Evolutionary conservation across 139 green algal species (phyloP), one percentile per base, ranked within the genome.

Genomic region (Spirogloea muscicola): DNA sequence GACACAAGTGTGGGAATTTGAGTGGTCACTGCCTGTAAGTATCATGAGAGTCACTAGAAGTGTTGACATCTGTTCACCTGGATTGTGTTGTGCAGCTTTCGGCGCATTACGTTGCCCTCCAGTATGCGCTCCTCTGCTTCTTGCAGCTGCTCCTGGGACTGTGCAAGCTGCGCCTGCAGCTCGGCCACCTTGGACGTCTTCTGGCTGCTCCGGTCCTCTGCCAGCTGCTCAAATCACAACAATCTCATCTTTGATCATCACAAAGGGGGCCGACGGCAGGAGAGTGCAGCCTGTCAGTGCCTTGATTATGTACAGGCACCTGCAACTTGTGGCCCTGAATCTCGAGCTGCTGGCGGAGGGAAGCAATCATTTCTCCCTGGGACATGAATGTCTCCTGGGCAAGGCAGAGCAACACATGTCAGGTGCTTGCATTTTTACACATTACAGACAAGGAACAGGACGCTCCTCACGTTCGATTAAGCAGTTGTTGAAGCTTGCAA

Each of bases 81-180:
- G 49, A 96, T 91, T 57, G 87, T 89, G 82, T 97, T 97, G 84
- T 97, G 92, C 63, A 97, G 83, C 74, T 86, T 89, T 52, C 90
- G 83, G 38, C 90, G 86, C 10, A 88, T 76, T 2, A 82, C 71
- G 79, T 96, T 87, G 9, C 84, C 76, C 77, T 94, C 86, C 37
- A 46, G 37, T 0, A 84, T 34, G n/a, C 58, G 60, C 3, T 52
- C 27, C 5, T 81, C 73, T 2, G 41, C 51, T 2, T 59, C 42
- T 18, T 18, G 27, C 13, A 80, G 63, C 21, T 80, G 39, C 46
- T 3, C 44, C 40, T 82, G 48, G 18, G 72, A n/a, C 52, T 65
- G 21, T 16, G 43, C 29, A 31, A 51, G 21, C 6, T 25, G 60
- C 21, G 1, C 36, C 27, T 52, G 13, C 16, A 60, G 43, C 21